Conservation (phyloP, 768 basidiomycete genomes). For the Pisolithus marmoratus region DNA sequence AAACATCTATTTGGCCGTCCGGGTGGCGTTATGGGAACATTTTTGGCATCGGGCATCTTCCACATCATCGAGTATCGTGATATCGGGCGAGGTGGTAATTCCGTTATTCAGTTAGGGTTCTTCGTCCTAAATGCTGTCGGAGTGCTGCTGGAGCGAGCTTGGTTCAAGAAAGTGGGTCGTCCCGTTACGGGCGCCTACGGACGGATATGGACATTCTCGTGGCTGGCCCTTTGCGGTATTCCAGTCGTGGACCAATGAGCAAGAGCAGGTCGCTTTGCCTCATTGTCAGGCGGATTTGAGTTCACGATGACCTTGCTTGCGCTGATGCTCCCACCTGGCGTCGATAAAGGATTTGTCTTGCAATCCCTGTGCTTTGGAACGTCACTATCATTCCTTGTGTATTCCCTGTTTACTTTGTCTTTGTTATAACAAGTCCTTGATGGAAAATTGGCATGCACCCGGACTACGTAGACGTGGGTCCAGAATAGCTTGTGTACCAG, state of each 20-base stretch:
- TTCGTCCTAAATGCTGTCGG: conserved; percentile 54
- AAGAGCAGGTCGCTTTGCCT: conserved; percentile 12
- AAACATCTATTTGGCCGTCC: conserved; percentile 39
- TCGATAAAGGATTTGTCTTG: neutral
- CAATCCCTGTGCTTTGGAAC: neutral
- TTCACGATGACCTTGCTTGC: conserved; percentile 23
- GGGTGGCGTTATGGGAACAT: conserved; percentile 51
- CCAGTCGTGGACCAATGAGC: conserved; percentile 39
- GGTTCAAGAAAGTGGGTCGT: conserved; percentile 36
- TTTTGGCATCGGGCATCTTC: conserved; percentile 51
- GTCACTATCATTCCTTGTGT: neutral
- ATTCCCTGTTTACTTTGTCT: neutral
- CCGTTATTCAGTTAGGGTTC: conserved; percentile 45
- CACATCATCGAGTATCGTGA: conserved; percentile 54
- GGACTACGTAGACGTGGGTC: too few relatives aligned
- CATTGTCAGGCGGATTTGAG: conserved; percentile 3
- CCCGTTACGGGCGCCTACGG: conserved; percentile 44
- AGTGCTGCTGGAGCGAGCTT: conserved; percentile 43
- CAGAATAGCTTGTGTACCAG: too few relatives aligned
- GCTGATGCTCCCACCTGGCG: conserved; percentile 1
- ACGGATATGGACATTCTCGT: conserved; percentile 46
- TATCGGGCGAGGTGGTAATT: conserved; percentile 47
- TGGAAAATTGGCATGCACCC: too few relatives aligned
- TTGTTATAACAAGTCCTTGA: too few relatives aligned
- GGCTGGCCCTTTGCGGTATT: conserved; percentile 45